These are phyloP conservation scores for Chamaecrista fasciculata DNA, from an alignment of 306 rosid species.

Conservation along the genomic window DNA sequence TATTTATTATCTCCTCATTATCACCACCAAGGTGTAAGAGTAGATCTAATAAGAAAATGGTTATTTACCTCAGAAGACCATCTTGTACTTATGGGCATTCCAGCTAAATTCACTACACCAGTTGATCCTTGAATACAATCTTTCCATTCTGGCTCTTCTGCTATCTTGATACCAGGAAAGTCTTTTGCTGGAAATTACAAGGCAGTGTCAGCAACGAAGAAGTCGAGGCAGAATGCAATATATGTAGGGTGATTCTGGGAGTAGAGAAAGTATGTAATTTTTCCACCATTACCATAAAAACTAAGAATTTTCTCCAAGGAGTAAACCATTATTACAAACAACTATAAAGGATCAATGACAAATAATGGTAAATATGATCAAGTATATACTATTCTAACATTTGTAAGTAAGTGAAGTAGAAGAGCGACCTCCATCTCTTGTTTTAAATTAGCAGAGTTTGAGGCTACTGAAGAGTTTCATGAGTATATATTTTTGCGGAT, in stretches of 20 bases:
- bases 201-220: constrained; percentile 31
- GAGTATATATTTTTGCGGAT: constrained; percentile 13
- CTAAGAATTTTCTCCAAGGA: not conserved
- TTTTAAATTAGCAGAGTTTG: constrained; percentile 14
- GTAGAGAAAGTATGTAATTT: not conserved
- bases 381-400: not conserved
- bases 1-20: constrained; percentile 2
- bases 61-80: constrained; percentile 87
- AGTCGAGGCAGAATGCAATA: constrained; percentile 15
- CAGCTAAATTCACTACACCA: constrained; percentile 94
- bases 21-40: not conserved
- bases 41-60: constrained; percentile 26
- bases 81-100: constrained; percentile 90
- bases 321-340: not conserved
- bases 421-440: not conserved
- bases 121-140: constrained; percentile 73
- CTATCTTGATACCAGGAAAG: constrained; percentile 81
- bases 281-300: constrained; percentile 17
- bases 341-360: constrained; percentile 6
- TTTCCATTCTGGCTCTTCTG: constrained; percentile 85
- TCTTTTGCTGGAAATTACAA: constrained; percentile 58
- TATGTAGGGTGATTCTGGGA: constrained; percentile 16
- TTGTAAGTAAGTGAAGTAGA: constrained; percentile 4
- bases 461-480: not conserved
- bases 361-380: not conserved